Evolutionary conservation across 306 rosid species (phyloP).

Genomic region (Sphenostylis stenocarpa): DNA sequence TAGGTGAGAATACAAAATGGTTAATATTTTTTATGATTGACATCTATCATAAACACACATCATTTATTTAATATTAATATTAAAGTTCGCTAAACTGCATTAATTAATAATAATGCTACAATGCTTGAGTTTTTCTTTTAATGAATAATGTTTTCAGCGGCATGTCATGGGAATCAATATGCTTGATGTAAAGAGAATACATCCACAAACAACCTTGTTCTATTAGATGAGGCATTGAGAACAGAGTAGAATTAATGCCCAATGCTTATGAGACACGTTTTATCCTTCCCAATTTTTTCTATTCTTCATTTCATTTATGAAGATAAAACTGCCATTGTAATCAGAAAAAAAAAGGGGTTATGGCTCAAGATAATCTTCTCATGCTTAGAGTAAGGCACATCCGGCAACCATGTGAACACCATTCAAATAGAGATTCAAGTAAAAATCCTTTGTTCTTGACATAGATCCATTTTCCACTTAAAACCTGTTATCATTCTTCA

Average conservation of each 20-base stretch:
- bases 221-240: not conserved
- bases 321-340: not conserved
- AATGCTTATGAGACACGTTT: not conserved
- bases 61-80: not conserved
- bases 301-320: not conserved
- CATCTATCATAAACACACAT: not conserved
- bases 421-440: too few species aligned
- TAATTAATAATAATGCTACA: not conserved
- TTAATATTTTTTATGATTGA: too few species aligned
- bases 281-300: not conserved
- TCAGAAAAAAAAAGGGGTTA: too few species aligned
- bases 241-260: not conserved
- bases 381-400: too few species aligned
- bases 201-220: not conserved
- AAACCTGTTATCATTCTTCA: too few species aligned
- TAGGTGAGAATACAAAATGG: not conserved
- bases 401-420: too few species aligned
- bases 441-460: too few species aligned
- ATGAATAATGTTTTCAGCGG: not conserved
- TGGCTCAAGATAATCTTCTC: too few species aligned
- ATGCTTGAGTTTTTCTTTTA: not conserved
- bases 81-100: not conserved
- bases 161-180: not conserved
- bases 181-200: not conserved
- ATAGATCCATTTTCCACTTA: too few species aligned